Base-by-base conservation (phyloP, 208 protist genomes). In the Crithidia bombi region DNA sequence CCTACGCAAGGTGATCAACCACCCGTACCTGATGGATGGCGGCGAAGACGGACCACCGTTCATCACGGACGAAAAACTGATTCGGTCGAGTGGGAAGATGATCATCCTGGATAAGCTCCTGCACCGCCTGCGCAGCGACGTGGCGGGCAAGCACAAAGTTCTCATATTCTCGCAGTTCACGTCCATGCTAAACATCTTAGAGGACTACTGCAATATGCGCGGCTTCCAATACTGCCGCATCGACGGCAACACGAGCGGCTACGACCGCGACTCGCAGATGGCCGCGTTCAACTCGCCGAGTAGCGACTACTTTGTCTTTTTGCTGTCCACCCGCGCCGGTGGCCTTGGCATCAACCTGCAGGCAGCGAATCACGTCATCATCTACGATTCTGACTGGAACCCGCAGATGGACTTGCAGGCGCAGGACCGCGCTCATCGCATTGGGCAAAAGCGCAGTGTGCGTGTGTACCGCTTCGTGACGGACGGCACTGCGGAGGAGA, bases 351-450 rank as follows among this genome's bases (percentile, higher is more conserved):
- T 99, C 75, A 99, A 99, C 70, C 77, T 99, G 38, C 94, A 98
- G 65, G 98, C 98, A 10, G 99, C 99, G 3, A 98, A 99, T 75
- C 93, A 97, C 43, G 98, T 99, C 49, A 96, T 99, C 65, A 77
- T 99, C 32, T 99, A 98, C 79, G 99, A 99, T 86, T 94, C 82
- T 6, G 99, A 99, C 78, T 99, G 97, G 97, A 99, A 99, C 80
- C 96, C 96, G 51, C 96, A 99, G 85, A 97, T 98, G 84, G 99
- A 99, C 79, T 73, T 99, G 49, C 99, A 99, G 77, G 99, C 98
- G 9, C 94, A 98, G 81, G 98, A 99, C 73, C 84, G 98, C 35
- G 97, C 97, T 26, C 98, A 99, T 81, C 93, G 98, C 65, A 99
- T 99, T 73, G 98, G 98, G 26, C 98, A 99, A 76, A 98, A 90